Evolutionary conservation across 257 asterid genomes (phyloP).

Genomic region (Handroanthus guayacan): DNA sequence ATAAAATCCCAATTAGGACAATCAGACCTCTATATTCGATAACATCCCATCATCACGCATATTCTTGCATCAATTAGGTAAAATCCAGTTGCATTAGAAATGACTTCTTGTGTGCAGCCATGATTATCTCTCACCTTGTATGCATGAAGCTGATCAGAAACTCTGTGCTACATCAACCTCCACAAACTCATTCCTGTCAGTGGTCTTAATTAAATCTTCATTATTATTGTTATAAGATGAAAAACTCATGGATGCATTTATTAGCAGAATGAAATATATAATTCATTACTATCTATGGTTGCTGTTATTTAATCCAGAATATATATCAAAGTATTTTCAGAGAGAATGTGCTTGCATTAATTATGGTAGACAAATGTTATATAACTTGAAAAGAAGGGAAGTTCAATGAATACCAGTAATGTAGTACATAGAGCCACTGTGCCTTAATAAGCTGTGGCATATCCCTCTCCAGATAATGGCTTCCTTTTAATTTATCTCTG

Average conservation of each 20-base stretch:
- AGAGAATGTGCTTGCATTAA: slow-evolving; percentile 37
- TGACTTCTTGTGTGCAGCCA: neutral
- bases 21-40: too few species aligned
- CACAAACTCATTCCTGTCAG: neutral
- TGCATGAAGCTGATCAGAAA: neutral
- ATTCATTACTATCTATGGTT: neutral
- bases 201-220: neutral
- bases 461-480: neutral
- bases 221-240: neutral
- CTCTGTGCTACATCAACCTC: too few species aligned
- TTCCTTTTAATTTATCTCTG: neutral
- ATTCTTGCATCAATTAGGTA: neutral
- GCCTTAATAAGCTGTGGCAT: neutral
- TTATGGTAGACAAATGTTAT: neutral
- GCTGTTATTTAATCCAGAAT: neutral
- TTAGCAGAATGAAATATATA: neutral
- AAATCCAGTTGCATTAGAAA: slow-evolving; percentile 5
- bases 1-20: too few species aligned
- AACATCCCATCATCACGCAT: too few species aligned
- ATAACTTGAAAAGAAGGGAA: slow-evolving; percentile 21
- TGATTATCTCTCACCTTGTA: neutral
- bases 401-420: slow-evolving; percentile 28
- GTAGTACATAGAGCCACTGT: slow-evolving; percentile 10
- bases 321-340: slow-evolving; percentile 7
- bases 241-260: slow-evolving; percentile 9